phyloP scores from a whole-genome alignment of 495 filamentous ascomycete genomes.

The Tuber microsphaerosporum region DNA sequence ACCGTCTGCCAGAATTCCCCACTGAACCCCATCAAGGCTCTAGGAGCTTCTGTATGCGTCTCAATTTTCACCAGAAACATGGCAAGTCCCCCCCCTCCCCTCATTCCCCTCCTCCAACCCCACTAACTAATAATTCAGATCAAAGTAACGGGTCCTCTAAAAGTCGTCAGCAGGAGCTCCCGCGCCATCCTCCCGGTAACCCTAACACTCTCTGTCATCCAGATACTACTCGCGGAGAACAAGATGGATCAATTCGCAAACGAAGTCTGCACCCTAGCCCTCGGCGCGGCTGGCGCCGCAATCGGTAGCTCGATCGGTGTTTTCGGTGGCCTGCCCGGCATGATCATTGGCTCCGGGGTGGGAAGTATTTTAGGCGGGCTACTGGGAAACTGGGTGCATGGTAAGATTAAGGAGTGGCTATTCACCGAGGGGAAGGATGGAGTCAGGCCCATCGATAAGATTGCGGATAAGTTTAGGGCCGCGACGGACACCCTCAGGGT shows the following conservation, averaged over 20 bases:
- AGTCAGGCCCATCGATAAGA: background rate
- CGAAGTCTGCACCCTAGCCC: background rate
- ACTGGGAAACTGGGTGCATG: background rate
- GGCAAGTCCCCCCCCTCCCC: no score
- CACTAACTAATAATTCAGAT: no score
- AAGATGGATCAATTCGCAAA: background rate
- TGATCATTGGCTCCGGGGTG: background rate
- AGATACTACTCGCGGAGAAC: background rate
- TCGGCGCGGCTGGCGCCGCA: background rate
- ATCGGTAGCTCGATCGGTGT: background rate
- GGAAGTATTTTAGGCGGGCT: background rate
- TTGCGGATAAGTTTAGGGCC: background rate
- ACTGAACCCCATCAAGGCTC: no score
- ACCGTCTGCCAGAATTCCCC: no score
- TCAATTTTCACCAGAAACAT: no score
- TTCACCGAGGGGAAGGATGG: background rate
- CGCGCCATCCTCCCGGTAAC: background rate
- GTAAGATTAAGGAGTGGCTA: background rate
- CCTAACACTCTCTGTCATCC: background rate
- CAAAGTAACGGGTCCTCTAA: background rate
- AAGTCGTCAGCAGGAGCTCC: background rate
- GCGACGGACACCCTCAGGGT: background rate
- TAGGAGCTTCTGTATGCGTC: no score
- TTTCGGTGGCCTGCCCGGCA: background rate
- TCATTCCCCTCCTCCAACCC: no score